phyloP scores from a whole-genome alignment of 345 rosid species.

The Nephelium lappaceum region DNA sequence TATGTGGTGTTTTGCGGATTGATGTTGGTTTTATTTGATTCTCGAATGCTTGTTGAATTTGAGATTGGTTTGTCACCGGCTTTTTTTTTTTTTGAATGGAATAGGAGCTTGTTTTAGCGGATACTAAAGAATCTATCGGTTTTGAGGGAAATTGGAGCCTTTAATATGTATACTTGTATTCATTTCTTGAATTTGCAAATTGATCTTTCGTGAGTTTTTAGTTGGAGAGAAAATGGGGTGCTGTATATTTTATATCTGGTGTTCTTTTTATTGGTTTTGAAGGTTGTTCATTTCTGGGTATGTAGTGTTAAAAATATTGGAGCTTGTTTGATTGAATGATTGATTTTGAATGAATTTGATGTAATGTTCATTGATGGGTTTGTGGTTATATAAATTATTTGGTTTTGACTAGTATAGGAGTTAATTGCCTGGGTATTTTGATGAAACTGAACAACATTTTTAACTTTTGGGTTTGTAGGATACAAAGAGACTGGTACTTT shows the following conservation, averaged over 20 bases:
- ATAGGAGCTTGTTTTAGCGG: slow-evolving; percentile 6
- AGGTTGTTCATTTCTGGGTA: background rate
- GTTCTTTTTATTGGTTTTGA: background rate
- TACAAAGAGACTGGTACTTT: slow-evolving; percentile 7
- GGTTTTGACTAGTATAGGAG: background rate
- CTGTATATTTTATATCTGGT: background rate
- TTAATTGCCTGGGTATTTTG: background rate
- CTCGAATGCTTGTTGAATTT: background rate
- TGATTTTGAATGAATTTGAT: slow-evolving; percentile 7
- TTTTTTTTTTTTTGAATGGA: background rate
- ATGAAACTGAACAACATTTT: background rate
- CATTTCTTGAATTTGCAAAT: background rate
- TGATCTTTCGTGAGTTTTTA: background rate
- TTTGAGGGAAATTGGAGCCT: background rate
- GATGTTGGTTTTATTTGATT: slow-evolving; percentile 4
- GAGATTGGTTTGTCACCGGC: slow-evolving; percentile 5
- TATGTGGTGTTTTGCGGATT: background rate
- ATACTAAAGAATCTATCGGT: background rate
- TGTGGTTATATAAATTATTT: background rate
- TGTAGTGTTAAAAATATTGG: background rate
- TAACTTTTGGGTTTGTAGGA: slow-evolving; percentile 14
- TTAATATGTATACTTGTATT: background rate
- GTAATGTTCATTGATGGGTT: background rate
- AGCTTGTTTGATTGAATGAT: slow-evolving; percentile 3
- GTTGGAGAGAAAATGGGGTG: background rate